phyloP scores from a whole-genome alignment of 2,329 filamentous ascomycete genomes.

The Diaporthe amygdali region DNA sequence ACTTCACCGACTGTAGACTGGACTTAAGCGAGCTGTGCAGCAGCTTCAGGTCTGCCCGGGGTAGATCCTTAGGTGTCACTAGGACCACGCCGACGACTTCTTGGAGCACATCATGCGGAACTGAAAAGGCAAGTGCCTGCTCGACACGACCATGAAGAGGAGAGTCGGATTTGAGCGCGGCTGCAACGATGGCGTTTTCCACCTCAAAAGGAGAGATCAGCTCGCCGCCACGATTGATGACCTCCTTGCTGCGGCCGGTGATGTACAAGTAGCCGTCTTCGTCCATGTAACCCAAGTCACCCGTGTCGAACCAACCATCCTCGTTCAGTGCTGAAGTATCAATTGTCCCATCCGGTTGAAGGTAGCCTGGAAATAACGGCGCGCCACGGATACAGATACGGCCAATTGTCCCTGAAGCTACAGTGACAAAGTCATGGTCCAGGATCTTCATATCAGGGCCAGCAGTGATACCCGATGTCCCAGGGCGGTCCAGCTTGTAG shows the following conservation, averaged over 20 bases:
- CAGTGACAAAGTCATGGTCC: constrained; percentile 69
- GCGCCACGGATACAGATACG: constrained; percentile 84
- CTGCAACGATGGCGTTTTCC: constrained; percentile 63
- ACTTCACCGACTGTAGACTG: constrained; percentile 57
- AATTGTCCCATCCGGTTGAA: constrained; percentile 76
- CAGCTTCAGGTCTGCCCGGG: constrained; percentile 45
- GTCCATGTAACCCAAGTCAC: constrained; percentile 84
- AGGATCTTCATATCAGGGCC: constrained; percentile 84
- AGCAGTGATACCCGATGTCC: constrained; percentile 82
- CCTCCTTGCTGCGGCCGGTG: constrained; percentile 90
- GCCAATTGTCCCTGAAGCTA: constrained; percentile 72
- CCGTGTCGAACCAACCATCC: constrained; percentile 84
- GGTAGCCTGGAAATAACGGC: constrained; percentile 84
- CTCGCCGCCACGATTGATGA: constrained; percentile 90
- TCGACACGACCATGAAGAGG: constrained; percentile 4
- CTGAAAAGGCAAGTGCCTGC: constrained; percentile 18
- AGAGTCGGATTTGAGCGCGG: constrained; percentile 13
- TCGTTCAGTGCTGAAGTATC: constrained; percentile 77
- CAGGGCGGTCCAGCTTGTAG: constrained; percentile 65
- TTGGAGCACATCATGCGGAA: constrained; percentile 21
- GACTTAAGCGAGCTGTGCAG: constrained; percentile 52
- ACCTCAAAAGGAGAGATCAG: constrained; percentile 90
- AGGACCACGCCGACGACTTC: constrained; percentile 24
- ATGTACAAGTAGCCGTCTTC: constrained; percentile 83
- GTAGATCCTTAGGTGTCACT: constrained; percentile 4